phyloP scores from a whole-genome alignment of 176 grass and related monocot genomes.

The Carex littledalei region DNA sequence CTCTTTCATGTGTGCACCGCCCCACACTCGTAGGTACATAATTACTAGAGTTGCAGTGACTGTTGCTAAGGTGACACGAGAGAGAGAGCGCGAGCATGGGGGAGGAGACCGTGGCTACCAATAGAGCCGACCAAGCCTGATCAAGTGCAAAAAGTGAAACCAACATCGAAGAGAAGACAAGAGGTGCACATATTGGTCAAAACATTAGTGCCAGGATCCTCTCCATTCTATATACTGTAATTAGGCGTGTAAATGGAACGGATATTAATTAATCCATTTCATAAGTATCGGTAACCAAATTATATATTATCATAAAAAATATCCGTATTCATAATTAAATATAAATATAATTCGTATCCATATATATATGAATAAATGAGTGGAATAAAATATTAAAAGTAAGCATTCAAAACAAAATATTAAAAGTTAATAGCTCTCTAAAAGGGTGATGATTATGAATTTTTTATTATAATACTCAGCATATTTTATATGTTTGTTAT shows the following conservation, averaged over 20 bases:
- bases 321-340: no score
- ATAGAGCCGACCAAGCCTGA: constrained; percentile 46
- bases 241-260: background rate
- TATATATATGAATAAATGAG: no score
- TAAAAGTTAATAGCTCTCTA: no score
- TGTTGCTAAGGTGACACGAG: constrained; percentile 29
- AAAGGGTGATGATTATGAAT: no score
- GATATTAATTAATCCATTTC: no score
- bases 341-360: no score
- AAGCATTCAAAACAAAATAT: no score
- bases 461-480: no score
- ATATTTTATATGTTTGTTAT: no score
- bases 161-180: constrained; percentile 21
- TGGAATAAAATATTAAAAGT: no score
- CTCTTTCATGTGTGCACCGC: constrained; percentile 56
- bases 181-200: background rate
- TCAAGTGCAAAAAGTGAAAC: constrained; percentile 27
- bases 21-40: constrained; percentile 74
- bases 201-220: background rate
- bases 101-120: constrained; percentile 34
- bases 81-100: background rate
- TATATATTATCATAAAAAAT: no score
- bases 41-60: constrained; percentile 54
- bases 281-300: no score
- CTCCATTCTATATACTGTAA: background rate